Evolutionary conservation across 2,329 filamentous ascomycete genomes (phyloP).

Genomic region (Rosellinia necatrix): DNA sequence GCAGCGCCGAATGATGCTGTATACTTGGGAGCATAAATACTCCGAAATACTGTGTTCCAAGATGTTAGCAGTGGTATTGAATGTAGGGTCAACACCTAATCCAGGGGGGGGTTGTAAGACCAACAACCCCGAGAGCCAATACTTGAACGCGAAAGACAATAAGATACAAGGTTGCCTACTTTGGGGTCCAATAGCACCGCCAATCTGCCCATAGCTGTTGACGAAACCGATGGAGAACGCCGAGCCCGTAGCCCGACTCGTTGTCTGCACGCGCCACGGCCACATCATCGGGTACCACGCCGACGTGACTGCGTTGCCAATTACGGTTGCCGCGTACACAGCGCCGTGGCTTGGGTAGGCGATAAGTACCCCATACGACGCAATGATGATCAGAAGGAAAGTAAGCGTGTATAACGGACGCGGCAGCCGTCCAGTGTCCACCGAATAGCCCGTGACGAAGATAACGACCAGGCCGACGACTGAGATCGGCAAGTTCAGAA

Average conservation of each 20-base stretch:
- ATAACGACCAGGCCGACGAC: slow-evolving; percentile 49
- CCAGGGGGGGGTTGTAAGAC: neutral
- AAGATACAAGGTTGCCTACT: slow-evolving; percentile 22
- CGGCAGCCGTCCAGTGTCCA: slow-evolving; percentile 49
- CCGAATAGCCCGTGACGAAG: slow-evolving; percentile 46
- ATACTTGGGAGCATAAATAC: slow-evolving; percentile 52
- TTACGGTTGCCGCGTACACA: slow-evolving; percentile 52
- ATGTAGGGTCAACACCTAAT: neutral
- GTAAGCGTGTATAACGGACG: slow-evolving; percentile 49
- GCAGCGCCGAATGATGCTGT: slow-evolving; percentile 48
- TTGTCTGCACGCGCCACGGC: slow-evolving; percentile 57
- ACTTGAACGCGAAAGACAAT: neutral
- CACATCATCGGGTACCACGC: slow-evolving; percentile 56
- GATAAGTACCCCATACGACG: slow-evolving; percentile 51
- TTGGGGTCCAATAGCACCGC: slow-evolving; percentile 53
- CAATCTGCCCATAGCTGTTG: slow-evolving; percentile 56
- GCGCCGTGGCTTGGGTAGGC: slow-evolving; percentile 51
- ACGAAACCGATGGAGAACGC: slow-evolving; percentile 57
- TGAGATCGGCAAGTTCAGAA: slow-evolving; percentile 54
- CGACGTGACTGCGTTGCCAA: slow-evolving; percentile 48
- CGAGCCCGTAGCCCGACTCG: slow-evolving; percentile 50
- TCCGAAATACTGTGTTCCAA: slow-evolving; percentile 44
- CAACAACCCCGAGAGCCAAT: neutral
- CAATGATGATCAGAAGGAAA: slow-evolving; percentile 49
- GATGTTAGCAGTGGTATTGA: neutral